phyloP scores from a whole-genome alignment of 139 green algal species.

The Volvox africanus region DNA sequence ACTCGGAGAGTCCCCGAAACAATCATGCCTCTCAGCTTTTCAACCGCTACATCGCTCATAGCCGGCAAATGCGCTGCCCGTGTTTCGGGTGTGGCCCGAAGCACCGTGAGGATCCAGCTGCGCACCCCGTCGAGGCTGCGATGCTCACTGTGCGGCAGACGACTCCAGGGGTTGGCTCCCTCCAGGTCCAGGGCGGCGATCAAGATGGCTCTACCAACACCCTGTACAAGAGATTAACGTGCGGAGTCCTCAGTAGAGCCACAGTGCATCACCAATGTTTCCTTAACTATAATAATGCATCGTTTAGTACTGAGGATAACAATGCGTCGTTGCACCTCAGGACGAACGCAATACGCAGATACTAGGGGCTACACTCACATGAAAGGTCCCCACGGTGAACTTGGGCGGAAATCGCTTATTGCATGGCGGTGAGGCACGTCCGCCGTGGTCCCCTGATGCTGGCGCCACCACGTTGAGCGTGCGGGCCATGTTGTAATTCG shows the following conservation, averaged over 20 bases:
- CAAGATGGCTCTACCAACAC: conserved; percentile 50
- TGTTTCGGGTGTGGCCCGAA: conserved; percentile 34
- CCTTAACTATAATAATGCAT: no score
- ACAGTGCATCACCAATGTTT: no score
- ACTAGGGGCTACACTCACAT: not conserved
- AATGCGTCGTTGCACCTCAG: no score
- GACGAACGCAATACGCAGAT: no score
- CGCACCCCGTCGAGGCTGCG: conserved; percentile 53
- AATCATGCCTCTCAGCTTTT: not conserved
- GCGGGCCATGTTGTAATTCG: conserved; percentile 65
- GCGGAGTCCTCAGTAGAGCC: no score
- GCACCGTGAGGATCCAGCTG: conserved; percentile 52
- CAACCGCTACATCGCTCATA: conserved; percentile 34
- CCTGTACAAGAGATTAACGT: not conserved
- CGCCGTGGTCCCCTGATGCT: conserved; percentile 40
- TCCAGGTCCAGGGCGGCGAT: conserved; percentile 64
- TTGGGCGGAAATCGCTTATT: conserved; percentile 42
- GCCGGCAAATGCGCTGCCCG: conserved; percentile 49
- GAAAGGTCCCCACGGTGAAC: conserved; percentile 50
- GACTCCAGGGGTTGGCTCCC: conserved; percentile 67
- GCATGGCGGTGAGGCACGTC: conserved; percentile 59
- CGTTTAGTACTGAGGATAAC: no score
- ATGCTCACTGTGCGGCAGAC: conserved; percentile 63
- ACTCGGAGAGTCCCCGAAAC: not conserved
- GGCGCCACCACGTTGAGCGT: conserved; percentile 51